Base-by-base conservation (phyloP, 106 monocot species). In the Allium cepa region DNA sequence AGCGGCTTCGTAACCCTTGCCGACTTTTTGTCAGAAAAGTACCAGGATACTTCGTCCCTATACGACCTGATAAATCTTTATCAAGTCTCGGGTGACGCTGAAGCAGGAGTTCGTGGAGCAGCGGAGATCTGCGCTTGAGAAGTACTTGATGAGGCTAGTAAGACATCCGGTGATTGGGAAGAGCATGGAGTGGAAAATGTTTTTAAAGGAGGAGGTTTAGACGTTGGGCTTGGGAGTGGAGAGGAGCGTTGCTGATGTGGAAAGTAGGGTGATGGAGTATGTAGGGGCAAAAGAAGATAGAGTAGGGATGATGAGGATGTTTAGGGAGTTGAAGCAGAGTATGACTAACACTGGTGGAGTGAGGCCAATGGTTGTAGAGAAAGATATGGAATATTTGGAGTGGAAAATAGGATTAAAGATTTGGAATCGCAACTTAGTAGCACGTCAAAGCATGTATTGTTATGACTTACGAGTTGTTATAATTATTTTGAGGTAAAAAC, bases 71-170 rank as follows among this genome's bases (percentile, higher is more conserved):
- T 62, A 96, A 96, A 86, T 79, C 65, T 73, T 78, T 88, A 16
- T 96, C 11, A 91, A 96, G 79, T 79, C 86, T 75, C 91, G 88
- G 84, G 77, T 96, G n/a, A n/a, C n/a, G n/a, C n/a, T n/a, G n/a
- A n/a, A n/a, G n/a, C n/a, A n/a, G n/a, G n/a, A n/a, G n/a, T n/a
- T n/a, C n/a, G n/a, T n/a, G n/a, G n/a, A n/a, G n/a, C n/a, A n/a
- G n/a, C n/a, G n/a, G n/a, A n/a, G n/a, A n/a, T n/a, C n/a, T n/a
- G n/a, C n/a, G n/a, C n/a, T n/a, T n/a, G n/a, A n/a, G n/a, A n/a
- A n/a, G n/a, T n/a, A n/a, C n/a, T n/a, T n/a, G n/a, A n/a, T n/a
- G n/a, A n/a, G n/a, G n/a, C n/a, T n/a, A n/a, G n/a, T n/a, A n/a
- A n/a, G n/a, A n/a, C n/a, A n/a, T n/a, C n/a, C n/a, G n/a, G n/a